Evolutionary conservation across 176 grass and related monocot genomes (phyloP), one percentile per base, ranked within the genome.

Genomic region (Oryza officinalis): DNA sequence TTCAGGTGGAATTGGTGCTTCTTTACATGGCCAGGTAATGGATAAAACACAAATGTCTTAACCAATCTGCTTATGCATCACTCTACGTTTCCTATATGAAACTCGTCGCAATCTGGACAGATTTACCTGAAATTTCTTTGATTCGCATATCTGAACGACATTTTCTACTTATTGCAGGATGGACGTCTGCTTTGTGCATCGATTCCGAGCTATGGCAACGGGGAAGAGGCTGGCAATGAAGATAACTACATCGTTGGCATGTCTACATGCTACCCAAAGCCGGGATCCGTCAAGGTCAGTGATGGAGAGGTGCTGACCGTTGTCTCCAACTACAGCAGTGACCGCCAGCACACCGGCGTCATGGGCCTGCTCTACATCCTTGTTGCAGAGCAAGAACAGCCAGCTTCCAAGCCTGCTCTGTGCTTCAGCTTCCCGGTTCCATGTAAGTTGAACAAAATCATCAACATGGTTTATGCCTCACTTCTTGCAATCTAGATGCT

Each of bases 331-430:
- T 98, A 98, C 85, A 98, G 89, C 77, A 94, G 83, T 70, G 81
- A 52, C 45, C 87, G 83, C 18, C 60, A 66, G 74, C 96, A 98
- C 63, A 87, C 87, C 9, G 93, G 93, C 41, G 91, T 95, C 9
- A 98, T 98, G 96, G 75, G 87, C 30, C 93, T 98, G 63, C 90
- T 92, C 93, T 98, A 98, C 83, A 90, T 98, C 80, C 82, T 95
- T 49, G 93, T 95, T 2, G 92, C 93, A 23, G 95, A 94, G 41
- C 84, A 41, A 6, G 74, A 80, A 31, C 65, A 28, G 8, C 20
- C 41, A 17, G 72, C 38, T 22, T 50, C 63, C 7, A 79, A 86
- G 64, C 85, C 60, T 35, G 66, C 77, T 4, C 31, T 89, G 0
- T 79, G 57, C 81, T 86, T 90, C 45, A 80, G 52, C 44, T 90